Base-by-base conservation (phyloP, 75 land plant genomes). In the Pinus tabuliformis region DNA sequence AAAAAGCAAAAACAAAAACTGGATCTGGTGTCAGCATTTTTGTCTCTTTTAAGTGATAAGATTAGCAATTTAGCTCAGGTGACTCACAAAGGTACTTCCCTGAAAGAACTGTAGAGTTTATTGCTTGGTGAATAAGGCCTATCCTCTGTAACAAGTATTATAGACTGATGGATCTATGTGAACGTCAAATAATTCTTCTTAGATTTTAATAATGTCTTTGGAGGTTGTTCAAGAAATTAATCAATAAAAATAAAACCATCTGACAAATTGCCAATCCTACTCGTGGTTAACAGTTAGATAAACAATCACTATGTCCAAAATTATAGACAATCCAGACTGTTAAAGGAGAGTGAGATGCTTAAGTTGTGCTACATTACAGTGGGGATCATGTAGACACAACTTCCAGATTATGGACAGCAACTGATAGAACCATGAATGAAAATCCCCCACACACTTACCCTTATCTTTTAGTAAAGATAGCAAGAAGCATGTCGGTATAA, bases 151-250 rank as follows among this genome's bases (percentile, higher is more conserved):
- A 72, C 14, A 37, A 42, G 11, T 42, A 42, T 17, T 72, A 39
- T 72, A 20, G 22, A 72, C 17, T 72, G 14, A 20, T 14, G 21
- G 24, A 13, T 39, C 49, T 42, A n/a, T 21, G 73, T 22, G 33
- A 42, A 59, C 56, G 1, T 56, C 17, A 56, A 39, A 21, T 76
- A 36, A 15, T 1, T 2, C 18, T 9, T 3, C 59, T 56, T 36
- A 13, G 36, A 37, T 42, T 30, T 22, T 28, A 54, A 13, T 30
- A 65, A 26, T 61, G 18, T n/a, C 9, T 0, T n/a, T 57, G n/a
- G 15, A 59, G 62, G 58, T 13, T 77, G 11, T 68, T 18, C 28
- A 77, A 9, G 26, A 5, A 78, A 79, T n/a, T n/a, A n/a, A 45
- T 7, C 8, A 20, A 66, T 39, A 66, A 20, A 15, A 3, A 39